phyloP scores from a whole-genome alignment of 352 stramenopile species.

The Phytophthora pseudosyringae region DNA sequence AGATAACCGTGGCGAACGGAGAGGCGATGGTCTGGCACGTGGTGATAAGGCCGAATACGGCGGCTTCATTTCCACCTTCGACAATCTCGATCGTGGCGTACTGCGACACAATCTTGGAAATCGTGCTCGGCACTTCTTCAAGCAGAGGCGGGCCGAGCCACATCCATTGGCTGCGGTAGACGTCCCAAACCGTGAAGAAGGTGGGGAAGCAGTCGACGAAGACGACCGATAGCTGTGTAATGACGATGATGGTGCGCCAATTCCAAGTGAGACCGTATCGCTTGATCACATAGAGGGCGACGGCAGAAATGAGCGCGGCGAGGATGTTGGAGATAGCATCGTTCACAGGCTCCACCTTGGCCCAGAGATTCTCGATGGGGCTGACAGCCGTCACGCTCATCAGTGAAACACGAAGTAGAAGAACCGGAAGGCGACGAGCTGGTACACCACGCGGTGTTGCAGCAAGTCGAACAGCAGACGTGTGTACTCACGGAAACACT shows the following conservation, averaged over 20 bases:
- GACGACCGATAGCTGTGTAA: slow-evolving; percentile 43
- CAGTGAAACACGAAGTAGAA: slow-evolving; percentile 48
- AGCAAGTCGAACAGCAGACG: slow-evolving; percentile 47
- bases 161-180: slow-evolving; percentile 62
- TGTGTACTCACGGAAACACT: slow-evolving; percentile 24
- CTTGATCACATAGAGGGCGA: slow-evolving; percentile 41
- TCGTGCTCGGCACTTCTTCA: slow-evolving; percentile 41
- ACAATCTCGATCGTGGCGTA: slow-evolving; percentile 58
- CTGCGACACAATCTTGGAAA: slow-evolving; percentile 51
- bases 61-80: slow-evolving; percentile 53
- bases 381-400: slow-evolving; percentile 42
- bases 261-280: slow-evolving; percentile 51
- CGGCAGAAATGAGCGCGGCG: slow-evolving; percentile 36
- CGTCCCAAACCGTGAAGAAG: slow-evolving; percentile 60
- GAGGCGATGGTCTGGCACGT: slow-evolving; percentile 48
- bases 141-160: slow-evolving; percentile 57
- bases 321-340: slow-evolving; percentile 41
- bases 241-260: slow-evolving; percentile 47
- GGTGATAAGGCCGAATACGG: slow-evolving; percentile 53
- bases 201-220: slow-evolving; percentile 49
- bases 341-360: slow-evolving; percentile 50
- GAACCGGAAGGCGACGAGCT: slow-evolving; percentile 55
- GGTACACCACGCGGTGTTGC: slow-evolving; percentile 53
- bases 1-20: slow-evolving; percentile 50
- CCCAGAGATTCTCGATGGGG: slow-evolving; percentile 46